Percentiles rank a stretch among this genome's conserved stretches.
These are phyloP conservation scores for Lonicera japonica DNA, from an alignment of 129 eudicot species.

Conservation along the genomic window DNA sequence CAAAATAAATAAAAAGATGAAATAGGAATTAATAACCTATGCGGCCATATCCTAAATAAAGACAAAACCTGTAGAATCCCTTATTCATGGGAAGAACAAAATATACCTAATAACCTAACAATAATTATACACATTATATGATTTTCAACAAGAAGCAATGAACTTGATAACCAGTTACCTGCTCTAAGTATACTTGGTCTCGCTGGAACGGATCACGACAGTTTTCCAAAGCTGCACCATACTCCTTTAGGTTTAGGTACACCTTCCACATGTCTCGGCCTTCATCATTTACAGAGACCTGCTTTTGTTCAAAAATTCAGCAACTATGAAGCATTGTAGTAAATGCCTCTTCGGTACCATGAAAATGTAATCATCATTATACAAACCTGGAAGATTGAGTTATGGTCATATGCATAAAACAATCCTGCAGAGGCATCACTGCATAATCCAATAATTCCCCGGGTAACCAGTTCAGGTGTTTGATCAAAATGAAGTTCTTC, in stretches of 20 bases:
- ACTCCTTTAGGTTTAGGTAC: conserved; percentile 71
- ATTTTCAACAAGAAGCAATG: too few relatives aligned
- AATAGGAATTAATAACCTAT: too few relatives aligned
- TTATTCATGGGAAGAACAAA: too few relatives aligned
- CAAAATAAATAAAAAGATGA: too few relatives aligned
- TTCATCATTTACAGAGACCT: conserved; percentile 95
- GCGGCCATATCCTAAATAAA: too few relatives aligned
- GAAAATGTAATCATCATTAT: neutral
- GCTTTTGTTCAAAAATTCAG: conserved; percentile 15
- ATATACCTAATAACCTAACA: too few relatives aligned
- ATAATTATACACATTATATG: too few relatives aligned
- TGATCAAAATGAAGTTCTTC: conserved; percentile 92
- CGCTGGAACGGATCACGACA: conserved; percentile 90
- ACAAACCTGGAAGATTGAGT: conserved; percentile 83
- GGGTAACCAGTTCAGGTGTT: conserved; percentile 69
- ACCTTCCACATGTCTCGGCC: conserved; percentile 99
- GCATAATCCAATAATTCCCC: conserved; percentile 78
- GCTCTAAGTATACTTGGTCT: conserved; percentile 92
- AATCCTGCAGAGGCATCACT: conserved; percentile 99
- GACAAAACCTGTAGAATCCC: too few relatives aligned
- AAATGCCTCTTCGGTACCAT: too few relatives aligned
- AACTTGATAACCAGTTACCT: conserved; percentile 31
- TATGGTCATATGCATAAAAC: conserved; percentile 92
- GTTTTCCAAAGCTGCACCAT: conserved; percentile 85
- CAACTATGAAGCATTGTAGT: neutral